Evolutionary conservation across 1,139 yeast species (phyloP).

Genomic region (Debaryomyces udenii): DNA sequence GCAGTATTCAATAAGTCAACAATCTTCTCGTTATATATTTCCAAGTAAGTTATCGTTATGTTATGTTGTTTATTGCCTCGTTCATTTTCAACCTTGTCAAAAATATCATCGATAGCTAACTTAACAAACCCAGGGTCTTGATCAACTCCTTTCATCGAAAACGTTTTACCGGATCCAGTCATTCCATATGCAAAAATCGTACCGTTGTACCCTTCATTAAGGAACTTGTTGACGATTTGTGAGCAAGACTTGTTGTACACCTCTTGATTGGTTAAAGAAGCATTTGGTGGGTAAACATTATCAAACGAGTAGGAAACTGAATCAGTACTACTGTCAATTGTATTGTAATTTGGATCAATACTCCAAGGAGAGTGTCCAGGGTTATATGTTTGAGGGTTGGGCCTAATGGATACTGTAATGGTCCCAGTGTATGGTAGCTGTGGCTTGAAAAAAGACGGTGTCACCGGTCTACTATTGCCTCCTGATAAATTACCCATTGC

Average conservation of each 20-base stretch:
- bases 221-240: conserved; percentile 63
- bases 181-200: conserved; percentile 93
- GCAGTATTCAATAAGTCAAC: conserved; percentile 61
- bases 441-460: conserved; percentile 33
- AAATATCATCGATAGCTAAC: conserved; percentile 69
- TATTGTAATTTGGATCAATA: conserved; percentile 36
- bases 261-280: conserved; percentile 49
- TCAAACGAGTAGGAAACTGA: conserved; percentile 69
- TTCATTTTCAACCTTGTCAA: conserved; percentile 46
- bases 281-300: conserved; percentile 64
- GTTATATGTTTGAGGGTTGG: conserved; percentile 47
- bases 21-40: conserved; percentile 86
- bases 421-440: conserved; percentile 52
- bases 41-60: conserved; percentile 73
- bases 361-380: conserved; percentile 44
- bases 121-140: conserved; percentile 79
- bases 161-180: conserved; percentile 97
- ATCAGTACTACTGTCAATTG: conserved; percentile 53
- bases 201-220: conserved; percentile 77
- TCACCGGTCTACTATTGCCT: conserved; percentile 37
- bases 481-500: conserved; percentile 32
- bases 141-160: conserved; percentile 79
- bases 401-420: conserved; percentile 56
- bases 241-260: conserved; percentile 67
- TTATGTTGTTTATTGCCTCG: conserved; percentile 34